Base-by-base conservation (phyloP, 257 asterid species). In the Ophiorrhiza pumila region DNA sequence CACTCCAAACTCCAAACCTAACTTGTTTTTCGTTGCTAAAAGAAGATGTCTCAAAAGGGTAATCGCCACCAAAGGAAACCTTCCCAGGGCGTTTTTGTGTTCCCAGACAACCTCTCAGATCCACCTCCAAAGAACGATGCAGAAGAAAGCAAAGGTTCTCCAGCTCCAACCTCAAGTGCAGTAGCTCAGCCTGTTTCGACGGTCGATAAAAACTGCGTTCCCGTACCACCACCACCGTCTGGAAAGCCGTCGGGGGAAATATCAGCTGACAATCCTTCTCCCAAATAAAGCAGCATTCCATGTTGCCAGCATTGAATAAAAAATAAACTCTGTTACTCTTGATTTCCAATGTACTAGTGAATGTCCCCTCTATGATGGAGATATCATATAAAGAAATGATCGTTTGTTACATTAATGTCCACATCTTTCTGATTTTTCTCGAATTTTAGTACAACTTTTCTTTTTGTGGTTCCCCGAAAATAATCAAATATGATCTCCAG, bases 51-150 rank as follows among this genome's bases (percentile, higher is more conserved):
- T 27, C 80, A 86, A 39, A 84, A 88, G 80, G 65, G 78, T 37
- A 78, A 74, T 83, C 97, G 93, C 68, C 97, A 91, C 83, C 89
- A 83, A 50, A 86, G 97, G 76, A 85, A 87, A 43, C 92, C 96
- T 15, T 91, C 97, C 1, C 97, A 89, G 81, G 78, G 91, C 14
- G 79, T 82, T 47, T 91, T 91, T 78, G 83, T 75, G 17, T 29
- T 87, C 58, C 90, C 95, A 23, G 96, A 87, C 71, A 75, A 87
- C 58, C 84, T 90, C 76, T 52, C 87, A 23, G 89, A 77, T 64
- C 89, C 92, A 3, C 58, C 63, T 0, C 80, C 85, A 46, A 87
- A 82, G 12, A 82, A 76, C 72, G 82, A 12, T 61, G 80, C 75
- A 6, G 76, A 41, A 35, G 68, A 69, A 46, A 69, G 32, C 63